Conservation (phyloP, 352 stramenopile genomes). For the Halophytophthora polymorphica region DNA sequence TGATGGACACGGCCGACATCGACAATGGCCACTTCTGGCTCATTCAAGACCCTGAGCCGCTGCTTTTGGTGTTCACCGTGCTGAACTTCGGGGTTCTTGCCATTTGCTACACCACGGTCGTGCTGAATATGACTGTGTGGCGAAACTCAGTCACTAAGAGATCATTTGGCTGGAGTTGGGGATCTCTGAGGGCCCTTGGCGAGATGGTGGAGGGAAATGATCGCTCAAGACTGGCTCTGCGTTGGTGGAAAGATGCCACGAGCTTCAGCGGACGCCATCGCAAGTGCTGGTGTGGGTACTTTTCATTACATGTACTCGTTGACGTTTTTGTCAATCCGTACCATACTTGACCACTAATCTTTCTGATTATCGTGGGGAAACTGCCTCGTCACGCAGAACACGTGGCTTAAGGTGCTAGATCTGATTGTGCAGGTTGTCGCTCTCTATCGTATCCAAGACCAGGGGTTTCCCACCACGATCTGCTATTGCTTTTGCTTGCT, state of each 20-base stretch:
- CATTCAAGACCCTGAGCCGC: background rate
- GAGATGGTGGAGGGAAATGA: too few species aligned
- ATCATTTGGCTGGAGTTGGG: background rate
- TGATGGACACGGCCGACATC: background rate
- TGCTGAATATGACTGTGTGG: background rate
- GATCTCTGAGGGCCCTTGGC: too few species aligned
- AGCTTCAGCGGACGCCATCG: too few species aligned
- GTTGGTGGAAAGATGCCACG: too few species aligned
- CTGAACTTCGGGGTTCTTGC: background rate
- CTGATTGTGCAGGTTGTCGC: constrained; percentile 3
- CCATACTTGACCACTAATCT: too few species aligned
- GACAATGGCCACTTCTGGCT: constrained; percentile 1
- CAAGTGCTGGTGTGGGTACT: too few species aligned
- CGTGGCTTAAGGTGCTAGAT: constrained; percentile 1
- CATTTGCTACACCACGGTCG: background rate
- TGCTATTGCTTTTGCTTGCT: background rate
- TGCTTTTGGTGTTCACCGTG: background rate
- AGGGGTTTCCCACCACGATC: background rate
- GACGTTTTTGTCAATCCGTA: too few species aligned
- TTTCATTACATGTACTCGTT: too few species aligned
- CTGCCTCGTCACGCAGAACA: constrained; percentile 1
- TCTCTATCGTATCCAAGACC: constrained; percentile 1
- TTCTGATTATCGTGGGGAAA: too few species aligned
- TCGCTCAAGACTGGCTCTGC: too few species aligned
- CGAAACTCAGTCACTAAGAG: background rate